A percentile compares a stretch with the other conserved stretches of the same genome.
phyloP scores from a whole-genome alignment of 2,329 filamentous ascomycete genomes.

The Fusarium globosum region DNA sequence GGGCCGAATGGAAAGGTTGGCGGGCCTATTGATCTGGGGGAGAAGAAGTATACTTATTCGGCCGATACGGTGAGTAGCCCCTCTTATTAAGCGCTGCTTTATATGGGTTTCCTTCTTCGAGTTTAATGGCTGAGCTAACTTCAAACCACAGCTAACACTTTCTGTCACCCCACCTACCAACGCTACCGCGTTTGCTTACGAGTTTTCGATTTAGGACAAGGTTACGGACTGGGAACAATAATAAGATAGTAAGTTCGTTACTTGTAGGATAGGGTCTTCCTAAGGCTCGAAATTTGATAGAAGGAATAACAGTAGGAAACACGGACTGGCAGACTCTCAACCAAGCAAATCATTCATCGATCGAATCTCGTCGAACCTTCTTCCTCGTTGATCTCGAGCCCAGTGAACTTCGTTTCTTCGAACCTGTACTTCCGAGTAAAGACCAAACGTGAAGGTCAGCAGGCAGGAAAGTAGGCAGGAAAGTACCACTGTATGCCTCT shows the following conservation, averaged over 20 bases:
- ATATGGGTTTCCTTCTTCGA: no score
- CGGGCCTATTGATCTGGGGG: not conserved
- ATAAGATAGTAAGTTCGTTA: not conserved
- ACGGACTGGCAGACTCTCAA: not conserved
- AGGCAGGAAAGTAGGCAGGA: not conserved
- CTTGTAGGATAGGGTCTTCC: fast-evolving
- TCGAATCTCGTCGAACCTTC: not conserved
- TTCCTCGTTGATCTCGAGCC: not conserved
- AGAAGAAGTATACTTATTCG: not conserved
- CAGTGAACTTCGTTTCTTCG: not conserved
- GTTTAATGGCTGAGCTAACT: not conserved
- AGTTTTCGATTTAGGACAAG: not conserved
- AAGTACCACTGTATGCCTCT: fast-evolving
- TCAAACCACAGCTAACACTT: not conserved
- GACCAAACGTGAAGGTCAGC: not conserved
- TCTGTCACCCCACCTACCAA: not conserved
- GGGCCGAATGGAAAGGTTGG: not conserved
- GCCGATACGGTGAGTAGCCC: not conserved
- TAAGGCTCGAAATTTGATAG: fast-evolving
- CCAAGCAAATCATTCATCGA: not conserved
- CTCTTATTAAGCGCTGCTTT: no score
- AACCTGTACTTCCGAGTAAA: not conserved
- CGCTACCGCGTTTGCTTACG: not conserved
- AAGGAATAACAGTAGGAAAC: not conserved
- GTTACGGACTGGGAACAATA: no score